Percentiles rank a stretch among this genome's conserved stretches.
phyloP scores from a whole-genome alignment of 2,329 filamentous ascomycete genomes.

The Colletotrichum noveboracense region DNA sequence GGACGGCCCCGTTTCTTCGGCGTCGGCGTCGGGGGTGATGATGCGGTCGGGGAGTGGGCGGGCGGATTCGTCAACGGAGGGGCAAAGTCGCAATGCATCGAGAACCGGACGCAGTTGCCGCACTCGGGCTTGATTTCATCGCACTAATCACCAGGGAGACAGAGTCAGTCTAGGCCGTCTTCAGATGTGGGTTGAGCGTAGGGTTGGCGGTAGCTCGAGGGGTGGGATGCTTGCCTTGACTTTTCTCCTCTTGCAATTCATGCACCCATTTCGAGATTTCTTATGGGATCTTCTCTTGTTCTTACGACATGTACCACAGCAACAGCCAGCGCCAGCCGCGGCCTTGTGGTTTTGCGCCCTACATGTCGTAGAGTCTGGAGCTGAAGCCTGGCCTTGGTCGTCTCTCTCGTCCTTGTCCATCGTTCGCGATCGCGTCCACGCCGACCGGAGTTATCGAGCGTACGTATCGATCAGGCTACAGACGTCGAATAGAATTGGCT shows the following conservation, averaged over 20 bases:
- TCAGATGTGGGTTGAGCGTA: background rate
- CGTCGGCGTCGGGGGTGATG: background rate
- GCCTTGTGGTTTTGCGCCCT: background rate
- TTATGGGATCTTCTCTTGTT: constrained; percentile 14
- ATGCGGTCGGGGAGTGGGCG: background rate
- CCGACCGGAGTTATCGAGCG: background rate
- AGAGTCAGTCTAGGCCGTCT: background rate
- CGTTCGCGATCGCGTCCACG: background rate
- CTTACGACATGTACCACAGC: constrained; percentile 6
- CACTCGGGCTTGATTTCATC: constrained; percentile 25
- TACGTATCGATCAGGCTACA: background rate
- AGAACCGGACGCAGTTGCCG: constrained; percentile 21
- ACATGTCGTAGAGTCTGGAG: background rate
- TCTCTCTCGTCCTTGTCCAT: background rate
- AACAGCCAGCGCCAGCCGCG: background rate
- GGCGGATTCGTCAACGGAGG: background rate
- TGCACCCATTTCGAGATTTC: constrained; percentile 24
- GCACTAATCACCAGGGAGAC: background rate
- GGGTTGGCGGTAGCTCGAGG: background rate
- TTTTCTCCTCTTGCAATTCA: constrained; percentile 23
- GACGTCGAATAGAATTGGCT: background rate
- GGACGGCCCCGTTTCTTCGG: constrained; percentile 20
- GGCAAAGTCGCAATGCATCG: constrained; percentile 22
- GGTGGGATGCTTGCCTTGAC: constrained; percentile 10
- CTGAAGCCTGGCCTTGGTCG: background rate